Base-by-base conservation (phyloP, 345 rosid genomes). In the Pugionium dolabratum region DNA sequence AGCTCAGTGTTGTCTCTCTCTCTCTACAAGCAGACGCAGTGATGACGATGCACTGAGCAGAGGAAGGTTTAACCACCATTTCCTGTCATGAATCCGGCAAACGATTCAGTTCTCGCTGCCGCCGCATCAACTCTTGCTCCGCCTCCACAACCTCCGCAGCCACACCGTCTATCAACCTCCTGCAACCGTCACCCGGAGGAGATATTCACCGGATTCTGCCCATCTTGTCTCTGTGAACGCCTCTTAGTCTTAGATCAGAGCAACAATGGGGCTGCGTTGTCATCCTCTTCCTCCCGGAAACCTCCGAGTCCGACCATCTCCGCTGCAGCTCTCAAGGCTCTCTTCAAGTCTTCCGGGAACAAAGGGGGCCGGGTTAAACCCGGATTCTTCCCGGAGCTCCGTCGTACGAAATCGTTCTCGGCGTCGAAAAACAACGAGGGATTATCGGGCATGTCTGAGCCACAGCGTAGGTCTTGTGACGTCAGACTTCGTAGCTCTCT, bases 211-310 rank as follows among this genome's bases (percentile, higher is more conserved):
- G 91, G 96, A 47, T 95, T 95, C 63, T 95, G 99, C 71, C 97
- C 99, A 43, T 80, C 86, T 69, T 95, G 98, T 80, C 97, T 95
- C 83, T 95, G 91, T 84, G 99, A 95, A 71, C 99, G 99, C 30
- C 99, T 95, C 66, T 78, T 90, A 35, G 82, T 80, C 34, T 77
- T 95, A 78, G 94, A 95, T 43, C 90, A 75, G 45, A 69, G 54
- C 64, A 76, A 85, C 75, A 65, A 83, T 29, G 54, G 70, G 3
- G 71, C 54, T 5, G 39, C 79, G 18, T 18, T 18, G 18, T 18
- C 18, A 18, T 18, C 18, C 4, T 71, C 97, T 2, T 72, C 95
- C 37, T 62, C 94, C 49, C 74, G 81, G 26, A 82, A 83, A 69
- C 87, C 92, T 25, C 86, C 18, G 18, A 18, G 18, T 18, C 18